A percentile compares a stretch with the other conserved stretches of the same genome.
These are phyloP conservation scores for Alternaria arbusti DNA, from an alignment of 2,329 filamentous ascomycete species.

Conservation along the genomic window DNA sequence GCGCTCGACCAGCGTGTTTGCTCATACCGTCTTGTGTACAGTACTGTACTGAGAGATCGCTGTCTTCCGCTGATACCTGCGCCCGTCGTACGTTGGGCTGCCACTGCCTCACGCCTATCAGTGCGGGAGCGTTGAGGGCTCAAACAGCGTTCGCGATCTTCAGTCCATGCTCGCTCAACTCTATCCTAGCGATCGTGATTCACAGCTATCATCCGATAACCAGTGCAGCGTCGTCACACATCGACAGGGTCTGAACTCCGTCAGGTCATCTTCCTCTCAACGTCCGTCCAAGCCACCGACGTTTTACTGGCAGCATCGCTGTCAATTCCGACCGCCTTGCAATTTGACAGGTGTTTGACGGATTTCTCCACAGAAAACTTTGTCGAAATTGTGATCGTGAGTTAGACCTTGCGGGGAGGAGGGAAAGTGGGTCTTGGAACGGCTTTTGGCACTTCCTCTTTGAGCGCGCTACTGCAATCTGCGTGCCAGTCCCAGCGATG, in stretches of 20 bases:
- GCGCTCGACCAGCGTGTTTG: conserved; percentile 2
- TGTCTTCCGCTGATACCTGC: not conserved
- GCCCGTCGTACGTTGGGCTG: not conserved
- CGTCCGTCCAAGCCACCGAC: not conserved
- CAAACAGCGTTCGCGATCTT: conserved; percentile 2
- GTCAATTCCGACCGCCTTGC: conserved; percentile 17
- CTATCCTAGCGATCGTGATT: not conserved
- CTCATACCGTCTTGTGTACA: not conserved
- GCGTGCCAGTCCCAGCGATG: conserved; percentile 44
- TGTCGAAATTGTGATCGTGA: conserved; percentile 38
- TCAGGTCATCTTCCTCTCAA: not conserved
- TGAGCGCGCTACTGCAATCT: conserved; percentile 43
- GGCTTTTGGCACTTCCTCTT: conserved; percentile 29
- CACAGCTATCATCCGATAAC: not conserved
- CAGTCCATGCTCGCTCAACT: conserved; percentile 9
- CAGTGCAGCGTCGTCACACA: not conserved
- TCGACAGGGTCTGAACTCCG: conserved; percentile 5
- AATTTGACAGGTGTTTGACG: conserved; percentile 23
- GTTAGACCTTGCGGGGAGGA: conserved; percentile 48
- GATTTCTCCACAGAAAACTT: conserved; percentile 38
- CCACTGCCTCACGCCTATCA: not conserved
- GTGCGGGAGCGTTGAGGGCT: not conserved
- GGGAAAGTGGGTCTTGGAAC: conserved; percentile 42
- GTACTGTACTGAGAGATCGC: not conserved
- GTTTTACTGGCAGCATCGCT: conserved; percentile 11